Conservation (phyloP, 2,329 filamentous ascomycete species). For the Leptographium flavum region DNA sequence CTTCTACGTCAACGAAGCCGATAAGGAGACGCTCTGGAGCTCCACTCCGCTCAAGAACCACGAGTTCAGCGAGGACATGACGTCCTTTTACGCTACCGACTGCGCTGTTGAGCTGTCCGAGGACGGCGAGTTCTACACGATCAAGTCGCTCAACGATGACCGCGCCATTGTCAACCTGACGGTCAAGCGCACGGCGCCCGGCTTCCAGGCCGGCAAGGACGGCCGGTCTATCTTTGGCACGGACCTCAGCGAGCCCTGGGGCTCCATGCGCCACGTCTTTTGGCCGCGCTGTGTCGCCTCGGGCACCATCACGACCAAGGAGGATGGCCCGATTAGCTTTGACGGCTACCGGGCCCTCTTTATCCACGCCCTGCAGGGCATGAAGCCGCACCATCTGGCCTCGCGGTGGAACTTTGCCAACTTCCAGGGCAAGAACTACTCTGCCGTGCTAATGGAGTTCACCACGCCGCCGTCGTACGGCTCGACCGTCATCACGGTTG, state of each 20-base stretch:
- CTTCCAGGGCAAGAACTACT: conserved; percentile 78
- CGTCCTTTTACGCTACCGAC: conserved; percentile 73
- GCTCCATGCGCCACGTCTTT: conserved; percentile 80
- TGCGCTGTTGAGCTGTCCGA: conserved; percentile 75
- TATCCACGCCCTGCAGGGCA: conserved; percentile 80
- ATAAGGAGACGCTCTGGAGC: conserved; percentile 68
- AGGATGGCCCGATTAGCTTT: conserved; percentile 68
- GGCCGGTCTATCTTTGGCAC: conserved; percentile 79
- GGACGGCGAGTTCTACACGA: conserved; percentile 67
- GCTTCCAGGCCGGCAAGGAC: conserved; percentile 72
- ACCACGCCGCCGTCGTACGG: conserved; percentile 90
- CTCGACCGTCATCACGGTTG: conserved; percentile 67
- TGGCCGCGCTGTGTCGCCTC: conserved; percentile 79
- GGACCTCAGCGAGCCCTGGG: conserved; percentile 77
- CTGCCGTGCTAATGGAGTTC: conserved; percentile 89
- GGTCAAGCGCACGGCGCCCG: conserved; percentile 60
- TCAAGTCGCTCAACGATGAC: conserved; percentile 81
- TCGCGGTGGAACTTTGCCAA: conserved; percentile 86
- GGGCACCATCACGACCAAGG: conserved; percentile 71
- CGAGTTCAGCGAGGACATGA: conserved; percentile 73
- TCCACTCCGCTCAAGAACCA: conserved; percentile 65
- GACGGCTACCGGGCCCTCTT: conserved; percentile 71
- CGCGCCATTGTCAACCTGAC: conserved; percentile 75
- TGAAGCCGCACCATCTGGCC: conserved; percentile 97
- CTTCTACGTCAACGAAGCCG: conserved; percentile 56